A percentile compares a stretch with the other conserved stretches of the same genome.
Conservation (phyloP, 2,329 filamentous ascomycete species). For the Pseudogymnoascus sp. region DNA sequence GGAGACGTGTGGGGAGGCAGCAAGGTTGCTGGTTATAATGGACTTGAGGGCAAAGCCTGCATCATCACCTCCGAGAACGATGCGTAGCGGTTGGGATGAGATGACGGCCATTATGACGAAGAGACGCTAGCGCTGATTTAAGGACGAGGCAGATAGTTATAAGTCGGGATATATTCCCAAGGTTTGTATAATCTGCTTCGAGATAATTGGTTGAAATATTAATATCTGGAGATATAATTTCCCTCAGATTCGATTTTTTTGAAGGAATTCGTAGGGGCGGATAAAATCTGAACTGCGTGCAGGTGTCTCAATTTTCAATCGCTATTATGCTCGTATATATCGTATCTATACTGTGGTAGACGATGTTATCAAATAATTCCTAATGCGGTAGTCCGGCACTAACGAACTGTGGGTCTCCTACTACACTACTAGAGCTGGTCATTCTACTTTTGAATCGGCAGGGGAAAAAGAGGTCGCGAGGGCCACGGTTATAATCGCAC, state of each 20-base stretch:
- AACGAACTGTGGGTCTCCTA: neutral
- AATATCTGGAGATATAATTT: no score
- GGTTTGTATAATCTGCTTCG: neutral
- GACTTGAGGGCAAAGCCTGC: constrained; percentile 68
- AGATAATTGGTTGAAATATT: neutral
- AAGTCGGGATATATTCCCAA: neutral
- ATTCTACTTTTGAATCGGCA: neutral
- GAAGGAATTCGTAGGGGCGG: no score
- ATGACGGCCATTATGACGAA: neutral
- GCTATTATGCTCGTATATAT: neutral
- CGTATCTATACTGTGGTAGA: neutral
- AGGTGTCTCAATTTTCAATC: neutral
- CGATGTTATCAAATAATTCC: neutral
- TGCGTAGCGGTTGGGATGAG: constrained; percentile 36
- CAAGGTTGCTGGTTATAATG: constrained; percentile 65
- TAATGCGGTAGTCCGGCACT: neutral
- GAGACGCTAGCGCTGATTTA: neutral
- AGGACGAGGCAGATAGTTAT: neutral
- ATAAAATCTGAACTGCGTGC: neutral
- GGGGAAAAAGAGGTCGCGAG: neutral
- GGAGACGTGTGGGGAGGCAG: constrained; percentile 57
- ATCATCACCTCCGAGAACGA: constrained; percentile 54
- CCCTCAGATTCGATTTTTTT: no score
- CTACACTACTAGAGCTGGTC: no score
- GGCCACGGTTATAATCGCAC: neutral